These are phyloP conservation scores for Sugiyamaella boreocaroliniensis DNA, from an alignment of 805 yeast genomes.

Conservation along the genomic window DNA sequence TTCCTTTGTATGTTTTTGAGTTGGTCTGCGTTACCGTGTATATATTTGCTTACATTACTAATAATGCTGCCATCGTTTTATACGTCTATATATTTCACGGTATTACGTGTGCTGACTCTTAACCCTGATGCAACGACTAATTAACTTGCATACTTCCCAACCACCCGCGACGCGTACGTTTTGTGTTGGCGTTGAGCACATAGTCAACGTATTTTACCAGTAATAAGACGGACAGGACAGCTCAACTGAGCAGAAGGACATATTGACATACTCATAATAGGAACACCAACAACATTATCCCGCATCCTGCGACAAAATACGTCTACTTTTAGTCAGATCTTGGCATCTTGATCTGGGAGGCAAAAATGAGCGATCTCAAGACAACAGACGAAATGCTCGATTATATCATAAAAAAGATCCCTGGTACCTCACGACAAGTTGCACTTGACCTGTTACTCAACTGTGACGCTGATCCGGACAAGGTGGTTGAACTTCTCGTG, in stretches of 20 bases:
- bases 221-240: too few relatives aligned
- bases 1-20: too few relatives aligned
- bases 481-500: slow-evolving; percentile 38
- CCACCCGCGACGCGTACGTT: background rate
- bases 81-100: too few relatives aligned
- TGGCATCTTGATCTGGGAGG: background rate
- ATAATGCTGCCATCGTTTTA: too few relatives aligned
- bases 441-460: slow-evolving; percentile 46
- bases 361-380: slow-evolving; percentile 30
- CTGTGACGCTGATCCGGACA: slow-evolving; percentile 47
- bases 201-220: too few relatives aligned
- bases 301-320: too few relatives aligned
- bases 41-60: too few relatives aligned
- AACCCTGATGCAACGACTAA: slow-evolving; percentile 11
- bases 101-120: too few relatives aligned
- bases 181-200: background rate
- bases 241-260: too few relatives aligned
- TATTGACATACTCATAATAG: background rate
- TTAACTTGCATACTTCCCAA: slow-evolving; percentile 4
- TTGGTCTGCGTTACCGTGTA: too few relatives aligned
- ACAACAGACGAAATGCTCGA: slow-evolving; percentile 25
- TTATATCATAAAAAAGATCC: slow-evolving; percentile 35
- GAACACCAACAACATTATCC: too few relatives aligned
- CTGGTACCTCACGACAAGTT: slow-evolving; percentile 36
- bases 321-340: background rate